A percentile compares a stretch with the other conserved stretches of the same genome.
phyloP scores from a whole-genome alignment of 768 basidiomycete genomes.

The Chlorophyllum brunneum region DNA sequence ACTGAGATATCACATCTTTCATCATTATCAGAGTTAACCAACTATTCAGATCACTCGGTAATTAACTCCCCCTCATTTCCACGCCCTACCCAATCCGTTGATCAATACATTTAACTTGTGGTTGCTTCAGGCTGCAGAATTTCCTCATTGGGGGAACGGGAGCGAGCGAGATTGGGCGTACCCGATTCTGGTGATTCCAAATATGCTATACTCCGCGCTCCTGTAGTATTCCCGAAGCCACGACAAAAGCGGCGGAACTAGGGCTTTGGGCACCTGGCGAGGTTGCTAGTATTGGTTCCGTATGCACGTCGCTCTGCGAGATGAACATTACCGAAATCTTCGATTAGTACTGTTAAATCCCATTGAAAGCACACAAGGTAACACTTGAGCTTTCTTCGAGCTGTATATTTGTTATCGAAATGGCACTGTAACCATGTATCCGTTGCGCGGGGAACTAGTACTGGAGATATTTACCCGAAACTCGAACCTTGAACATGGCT shows the following conservation, averaged over 20 bases:
- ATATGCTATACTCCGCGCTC: conserved; percentile 70
- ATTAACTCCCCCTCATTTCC: conserved; percentile 14
- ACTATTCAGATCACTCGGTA: conserved; percentile 76
- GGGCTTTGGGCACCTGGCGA: neutral
- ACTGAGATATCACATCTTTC: conserved; percentile 2
- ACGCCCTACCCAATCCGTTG: neutral
- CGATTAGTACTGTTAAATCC: no score
- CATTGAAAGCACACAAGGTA: no score
- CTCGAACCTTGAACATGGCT: no score
- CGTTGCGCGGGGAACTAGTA: no score
- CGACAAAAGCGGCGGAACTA: conserved; percentile 32
- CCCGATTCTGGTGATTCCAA: conserved; percentile 60
- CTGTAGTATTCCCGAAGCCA: conserved; percentile 79
- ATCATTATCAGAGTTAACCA: conserved; percentile 41
- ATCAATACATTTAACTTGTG: conserved; percentile 39
- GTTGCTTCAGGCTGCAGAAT: conserved; percentile 64
- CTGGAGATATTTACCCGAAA: no score
- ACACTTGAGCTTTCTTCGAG: no score
- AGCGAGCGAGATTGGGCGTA: conserved; percentile 68
- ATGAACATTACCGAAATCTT: no score
- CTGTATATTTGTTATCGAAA: no score
- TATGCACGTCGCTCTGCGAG: neutral
- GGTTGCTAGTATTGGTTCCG: neutral
- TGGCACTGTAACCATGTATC: no score
- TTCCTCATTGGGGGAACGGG: conserved; percentile 47